Conservation (phyloP, 306 rosid genomes). For the Heteromeles arbutifolia region DNA sequence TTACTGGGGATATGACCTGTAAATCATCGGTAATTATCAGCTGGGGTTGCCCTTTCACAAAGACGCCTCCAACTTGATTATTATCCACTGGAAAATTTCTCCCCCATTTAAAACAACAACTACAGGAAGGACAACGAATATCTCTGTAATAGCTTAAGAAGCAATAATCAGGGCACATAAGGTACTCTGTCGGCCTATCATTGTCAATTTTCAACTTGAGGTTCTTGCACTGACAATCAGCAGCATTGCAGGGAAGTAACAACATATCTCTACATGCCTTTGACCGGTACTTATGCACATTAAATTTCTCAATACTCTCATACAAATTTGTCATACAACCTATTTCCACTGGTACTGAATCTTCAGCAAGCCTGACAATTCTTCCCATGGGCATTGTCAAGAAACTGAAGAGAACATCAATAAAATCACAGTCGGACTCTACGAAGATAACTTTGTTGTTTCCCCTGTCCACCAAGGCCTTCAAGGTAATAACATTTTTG, state of each 20-base stretch:
- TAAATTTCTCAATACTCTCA: neutral
- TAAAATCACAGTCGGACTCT: neutral
- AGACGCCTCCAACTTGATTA: neutral
- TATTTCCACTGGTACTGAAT: neutral
- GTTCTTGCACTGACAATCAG: neutral
- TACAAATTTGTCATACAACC: conserved; percentile 11
- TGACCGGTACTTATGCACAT: neutral
- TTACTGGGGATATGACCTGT: neutral
- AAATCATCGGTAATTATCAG: conserved; percentile 10
- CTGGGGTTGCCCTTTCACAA: neutral
- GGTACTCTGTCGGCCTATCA: neutral
- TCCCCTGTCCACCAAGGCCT: conserved; percentile 8
- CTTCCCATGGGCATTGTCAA: neutral
- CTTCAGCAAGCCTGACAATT: neutral
- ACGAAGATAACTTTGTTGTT: conserved; percentile 1
- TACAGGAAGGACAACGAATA: neutral
- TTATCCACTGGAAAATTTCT: neutral
- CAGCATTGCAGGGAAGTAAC: neutral
- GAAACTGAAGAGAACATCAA: conserved; percentile 10
- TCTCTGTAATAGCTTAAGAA: neutral
- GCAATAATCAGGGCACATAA: fast-evolving
- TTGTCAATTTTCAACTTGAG: neutral
- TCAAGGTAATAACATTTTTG: neutral
- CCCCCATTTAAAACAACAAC: fast-evolving
- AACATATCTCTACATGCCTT: neutral